Conservation (phyloP, 305 asterid species). For the Fraxinus xanthoxyloides region DNA sequence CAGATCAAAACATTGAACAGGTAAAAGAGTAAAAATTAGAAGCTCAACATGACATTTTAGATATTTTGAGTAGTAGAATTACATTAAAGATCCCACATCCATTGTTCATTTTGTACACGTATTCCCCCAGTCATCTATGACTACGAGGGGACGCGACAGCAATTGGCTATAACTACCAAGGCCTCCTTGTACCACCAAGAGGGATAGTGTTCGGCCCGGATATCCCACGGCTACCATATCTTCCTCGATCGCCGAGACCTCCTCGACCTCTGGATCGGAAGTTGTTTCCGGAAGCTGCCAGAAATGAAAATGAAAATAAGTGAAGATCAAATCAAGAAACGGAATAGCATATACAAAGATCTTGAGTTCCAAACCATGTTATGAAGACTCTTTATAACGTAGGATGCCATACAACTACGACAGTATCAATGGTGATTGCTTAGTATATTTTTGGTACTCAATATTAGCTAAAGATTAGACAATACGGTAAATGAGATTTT, state of each 20-base stretch:
- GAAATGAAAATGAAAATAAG: background rate
- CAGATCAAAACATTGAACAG: background rate
- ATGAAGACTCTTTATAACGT: background rate
- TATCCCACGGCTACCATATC: constrained; percentile 56
- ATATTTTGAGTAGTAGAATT: background rate
- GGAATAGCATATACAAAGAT: background rate
- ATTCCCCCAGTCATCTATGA: background rate
- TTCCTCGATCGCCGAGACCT: constrained; percentile 71
- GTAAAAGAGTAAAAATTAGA: background rate
- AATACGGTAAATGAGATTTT: background rate
- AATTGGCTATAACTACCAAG: constrained; percentile 36
- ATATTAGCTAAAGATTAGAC: background rate
- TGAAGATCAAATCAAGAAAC: background rate
- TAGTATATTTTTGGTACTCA: background rate
- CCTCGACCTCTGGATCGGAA: constrained; percentile 75
- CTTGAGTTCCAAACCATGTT: background rate
- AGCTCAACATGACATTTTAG: background rate
- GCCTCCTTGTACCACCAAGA: constrained; percentile 54
- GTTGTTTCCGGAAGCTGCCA: constrained; percentile 58
- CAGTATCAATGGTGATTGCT: background rate
- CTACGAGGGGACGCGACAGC: background rate
- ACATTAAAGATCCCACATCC: background rate
- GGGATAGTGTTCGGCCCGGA: constrained; percentile 64
- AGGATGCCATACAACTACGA: background rate
- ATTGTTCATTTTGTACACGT: background rate